These are phyloP conservation scores for Mycena amicta DNA, from an alignment of 768 basidiomycete species.

Conservation along the genomic window DNA sequence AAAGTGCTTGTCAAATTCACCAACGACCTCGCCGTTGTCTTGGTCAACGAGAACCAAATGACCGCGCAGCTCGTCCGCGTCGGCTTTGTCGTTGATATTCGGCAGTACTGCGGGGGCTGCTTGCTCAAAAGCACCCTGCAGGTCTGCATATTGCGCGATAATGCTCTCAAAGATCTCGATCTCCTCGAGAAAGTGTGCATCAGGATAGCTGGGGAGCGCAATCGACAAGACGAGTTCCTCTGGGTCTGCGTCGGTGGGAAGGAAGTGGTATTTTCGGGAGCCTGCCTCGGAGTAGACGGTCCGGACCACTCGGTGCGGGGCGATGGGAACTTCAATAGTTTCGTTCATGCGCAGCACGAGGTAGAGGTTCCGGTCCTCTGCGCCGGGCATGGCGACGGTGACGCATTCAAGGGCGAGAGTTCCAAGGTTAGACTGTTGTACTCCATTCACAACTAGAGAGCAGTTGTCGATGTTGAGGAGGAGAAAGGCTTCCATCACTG, in stretches of 20 bases:
- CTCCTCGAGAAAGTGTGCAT: slow-evolving; percentile 51
- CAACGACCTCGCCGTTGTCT: slow-evolving; percentile 70
- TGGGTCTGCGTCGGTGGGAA: slow-evolving; percentile 39
- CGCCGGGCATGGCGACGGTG: slow-evolving; percentile 39
- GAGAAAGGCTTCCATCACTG: slow-evolving; percentile 45
- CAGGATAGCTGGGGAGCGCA: slow-evolving; percentile 28
- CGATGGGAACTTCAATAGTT: slow-evolving; percentile 62
- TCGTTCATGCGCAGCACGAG: slow-evolving; percentile 61
- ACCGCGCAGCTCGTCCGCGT: slow-evolving; percentile 47
- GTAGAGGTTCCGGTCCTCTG: slow-evolving; percentile 58
- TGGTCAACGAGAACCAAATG: slow-evolving; percentile 74
- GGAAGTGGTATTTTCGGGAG: slow-evolving; percentile 48
- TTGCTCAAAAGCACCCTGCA: slow-evolving; percentile 29
- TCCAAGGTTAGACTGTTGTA: slow-evolving; percentile 45
- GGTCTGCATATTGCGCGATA: slow-evolving; percentile 63
- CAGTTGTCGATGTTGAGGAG: slow-evolving; percentile 56
- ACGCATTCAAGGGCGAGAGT: slow-evolving; percentile 63
- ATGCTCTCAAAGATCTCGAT: slow-evolving; percentile 68
- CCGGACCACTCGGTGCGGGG: slow-evolving; percentile 53
- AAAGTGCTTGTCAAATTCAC: slow-evolving; percentile 62
- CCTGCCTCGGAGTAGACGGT: slow-evolving; percentile 37
- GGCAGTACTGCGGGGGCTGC: slow-evolving; percentile 12
- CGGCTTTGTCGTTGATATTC: slow-evolving; percentile 19
- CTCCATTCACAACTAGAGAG: slow-evolving; percentile 38
- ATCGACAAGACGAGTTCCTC: slow-evolving; percentile 41